phyloP scores from a whole-genome alignment of 441 rosid species.

The Adansonia madagascariensis region DNA sequence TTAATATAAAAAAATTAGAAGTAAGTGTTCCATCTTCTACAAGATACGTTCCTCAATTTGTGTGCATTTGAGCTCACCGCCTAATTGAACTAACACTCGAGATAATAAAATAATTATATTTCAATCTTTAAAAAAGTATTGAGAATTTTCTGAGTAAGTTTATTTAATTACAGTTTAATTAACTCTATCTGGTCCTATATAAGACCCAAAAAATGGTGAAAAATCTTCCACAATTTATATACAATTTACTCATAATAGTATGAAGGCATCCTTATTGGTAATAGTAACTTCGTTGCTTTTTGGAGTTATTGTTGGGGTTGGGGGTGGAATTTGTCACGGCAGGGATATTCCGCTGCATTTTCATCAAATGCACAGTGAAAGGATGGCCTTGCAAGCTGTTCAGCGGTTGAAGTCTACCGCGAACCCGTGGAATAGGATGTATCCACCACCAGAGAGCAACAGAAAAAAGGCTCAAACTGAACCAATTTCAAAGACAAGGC shows the following conservation, averaged over 20 bases:
- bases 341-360: background rate
- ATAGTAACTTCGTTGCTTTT: background rate
- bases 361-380: conserved; percentile 8
- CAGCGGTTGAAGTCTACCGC: no score
- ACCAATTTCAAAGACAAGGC: background rate
- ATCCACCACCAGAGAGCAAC: background rate
- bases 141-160: background rate
- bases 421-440: background rate
- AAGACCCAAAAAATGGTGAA: background rate
- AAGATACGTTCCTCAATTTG: no score
- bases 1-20: no score
- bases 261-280: conserved; percentile 3
- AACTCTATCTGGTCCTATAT: background rate
- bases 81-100: background rate
- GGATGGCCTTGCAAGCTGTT: background rate
- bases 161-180: background rate
- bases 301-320: background rate
- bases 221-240: background rate
- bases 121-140: background rate
- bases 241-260: background rate
- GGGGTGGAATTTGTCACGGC: background rate
- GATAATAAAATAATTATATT: background rate
- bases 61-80: background rate
- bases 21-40: no score
- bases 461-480: background rate